Percentiles rank a stretch among this genome's conserved stretches.
phyloP scores from a whole-genome alignment of 352 stramenopile species.

The Detonula confervacea region DNA sequence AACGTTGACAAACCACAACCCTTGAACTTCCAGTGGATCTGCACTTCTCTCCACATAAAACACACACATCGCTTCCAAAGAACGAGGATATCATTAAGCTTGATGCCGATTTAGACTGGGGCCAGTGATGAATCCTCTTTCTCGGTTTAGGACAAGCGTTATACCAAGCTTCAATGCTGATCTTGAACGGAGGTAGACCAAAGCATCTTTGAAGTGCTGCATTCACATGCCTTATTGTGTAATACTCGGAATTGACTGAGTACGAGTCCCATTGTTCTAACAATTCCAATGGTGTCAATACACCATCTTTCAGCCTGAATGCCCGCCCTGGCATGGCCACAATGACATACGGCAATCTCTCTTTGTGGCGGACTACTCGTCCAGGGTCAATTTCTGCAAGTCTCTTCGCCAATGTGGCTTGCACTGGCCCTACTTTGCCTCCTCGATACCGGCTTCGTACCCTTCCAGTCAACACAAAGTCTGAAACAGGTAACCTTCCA shows the following conservation, averaged over 20 bases:
- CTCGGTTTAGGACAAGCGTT: slow-evolving; percentile 76
- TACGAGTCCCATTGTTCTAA: slow-evolving; percentile 84
- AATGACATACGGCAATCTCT: slow-evolving; percentile 84
- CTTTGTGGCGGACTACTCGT: slow-evolving; percentile 73
- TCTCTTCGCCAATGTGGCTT: slow-evolving; percentile 76
- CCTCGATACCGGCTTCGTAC: slow-evolving; percentile 80
- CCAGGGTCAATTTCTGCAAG: slow-evolving; percentile 80
- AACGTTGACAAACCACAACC: slow-evolving; percentile 74
- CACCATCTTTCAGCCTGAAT: slow-evolving; percentile 78
- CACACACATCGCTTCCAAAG: slow-evolving; percentile 85
- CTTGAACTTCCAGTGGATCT: slow-evolving; percentile 67
- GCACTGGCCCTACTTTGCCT: slow-evolving; percentile 76
- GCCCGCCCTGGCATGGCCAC: slow-evolving; percentile 71
- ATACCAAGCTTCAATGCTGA: slow-evolving; percentile 79
- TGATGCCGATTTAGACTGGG: slow-evolving; percentile 64
- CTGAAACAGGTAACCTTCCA: slow-evolving; percentile 77
- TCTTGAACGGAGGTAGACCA: slow-evolving; percentile 69
- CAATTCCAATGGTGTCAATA: slow-evolving; percentile 79
- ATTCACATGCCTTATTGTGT: slow-evolving; percentile 84
- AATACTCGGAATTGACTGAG: slow-evolving; percentile 80
- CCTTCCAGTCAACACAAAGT: slow-evolving; percentile 85
- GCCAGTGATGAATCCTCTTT: slow-evolving; percentile 81
- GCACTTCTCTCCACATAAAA: slow-evolving; percentile 73
- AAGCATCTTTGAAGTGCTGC: slow-evolving; percentile 82
- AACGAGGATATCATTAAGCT: slow-evolving; percentile 79